phyloP scores from a whole-genome alignment of 495 filamentous ascomycete species.

The Thermothielavioides terrestris region DNA sequence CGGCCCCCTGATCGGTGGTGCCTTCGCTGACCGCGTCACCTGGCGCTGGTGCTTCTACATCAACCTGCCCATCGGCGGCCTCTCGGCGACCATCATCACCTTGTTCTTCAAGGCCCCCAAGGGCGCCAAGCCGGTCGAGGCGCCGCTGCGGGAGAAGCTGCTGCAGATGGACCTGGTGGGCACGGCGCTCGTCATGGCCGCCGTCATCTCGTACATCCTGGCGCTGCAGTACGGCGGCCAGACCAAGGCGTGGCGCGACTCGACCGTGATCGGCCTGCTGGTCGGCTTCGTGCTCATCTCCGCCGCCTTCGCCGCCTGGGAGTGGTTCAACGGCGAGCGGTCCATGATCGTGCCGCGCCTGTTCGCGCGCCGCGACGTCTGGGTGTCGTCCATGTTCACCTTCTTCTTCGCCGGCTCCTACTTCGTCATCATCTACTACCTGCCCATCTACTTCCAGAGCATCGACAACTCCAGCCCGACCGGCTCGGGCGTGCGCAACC shows the following conservation, averaged over 20 bases:
- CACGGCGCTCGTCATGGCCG: slow-evolving; percentile 55
- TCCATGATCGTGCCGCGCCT: slow-evolving; percentile 40
- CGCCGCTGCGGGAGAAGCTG: slow-evolving; percentile 27
- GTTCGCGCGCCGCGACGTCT: slow-evolving; percentile 36
- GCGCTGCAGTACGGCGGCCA: slow-evolving; percentile 78
- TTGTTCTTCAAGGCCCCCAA: slow-evolving; percentile 34
- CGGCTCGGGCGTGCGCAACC: slow-evolving; percentile 42
- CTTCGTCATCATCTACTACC: slow-evolving; percentile 47
- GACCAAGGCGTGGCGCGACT: slow-evolving; percentile 52
- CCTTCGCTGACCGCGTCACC: slow-evolving; percentile 20
- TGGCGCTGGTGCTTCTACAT: slow-evolving; percentile 78
- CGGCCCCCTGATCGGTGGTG: slow-evolving; percentile 26
- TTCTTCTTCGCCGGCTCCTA: slow-evolving; percentile 39
- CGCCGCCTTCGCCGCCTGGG: slow-evolving; percentile 35
- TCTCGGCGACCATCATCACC: slow-evolving; percentile 49
- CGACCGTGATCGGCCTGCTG: slow-evolving; percentile 60
- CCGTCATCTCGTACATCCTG: slow-evolving; percentile 59
- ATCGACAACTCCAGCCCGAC: slow-evolving; percentile 39
- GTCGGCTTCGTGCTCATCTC: slow-evolving; percentile 53
- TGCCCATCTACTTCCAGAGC: slow-evolving; percentile 57
- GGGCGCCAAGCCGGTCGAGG: slow-evolving; percentile 13
- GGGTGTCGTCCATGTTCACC: slow-evolving; percentile 26
- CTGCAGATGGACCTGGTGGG: slow-evolving; percentile 58
- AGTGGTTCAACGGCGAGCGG: slow-evolving; percentile 40
- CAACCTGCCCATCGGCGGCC: slow-evolving; percentile 59